Evolutionary conservation across 257 asterid species (phyloP), one percentile per base, ranked within the genome.

Genomic region (Osmanthus fragrans): DNA sequence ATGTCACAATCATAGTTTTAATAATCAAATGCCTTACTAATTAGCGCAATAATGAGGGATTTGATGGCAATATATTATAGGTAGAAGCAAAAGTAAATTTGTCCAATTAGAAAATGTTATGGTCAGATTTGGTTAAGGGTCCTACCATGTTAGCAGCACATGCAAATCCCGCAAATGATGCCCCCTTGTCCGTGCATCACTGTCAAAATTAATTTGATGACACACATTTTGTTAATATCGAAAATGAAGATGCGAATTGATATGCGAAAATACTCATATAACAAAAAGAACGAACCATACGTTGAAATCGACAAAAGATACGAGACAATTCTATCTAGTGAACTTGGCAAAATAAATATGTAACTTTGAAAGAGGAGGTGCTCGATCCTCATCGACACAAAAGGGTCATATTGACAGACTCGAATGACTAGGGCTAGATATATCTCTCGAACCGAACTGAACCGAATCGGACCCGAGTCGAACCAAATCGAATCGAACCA

Each of bases 131-230:
- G 79, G 64, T 60, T 1, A n/a, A 60, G 83, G 87, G 94, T 71
- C 90, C 94, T 81, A 90, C 96, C 97, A 90, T 75, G 97, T 92
- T 88, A 84, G 83, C 73, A 66, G 87, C 92, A 92, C 97, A 90
- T 92, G 97, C 86, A 76, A 84, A 79, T 37, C 21, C 83, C 92
- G 82, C 58, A 60, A 82, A 89, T 82, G 18, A 75, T 80, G 90
- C 82, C 36, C 86, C 87, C 80, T 78, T 73, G 56, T 80, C 79
- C 82, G 72, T 79, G 60, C 73, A 80, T 89, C 89, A 73, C 82
- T 83, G 45, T 86, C 88, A 34, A 58, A 74, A 76, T 72, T 70
- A 74, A 60, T 42, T 42, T 42, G 15, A 42, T 12, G 18, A 36
- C 18, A 11, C 16, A 15, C 58, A 47, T 47, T 47, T 18, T 1